Conservation (phyloP, 257 asterid species). For the Schizonepeta tenuifolia region DNA sequence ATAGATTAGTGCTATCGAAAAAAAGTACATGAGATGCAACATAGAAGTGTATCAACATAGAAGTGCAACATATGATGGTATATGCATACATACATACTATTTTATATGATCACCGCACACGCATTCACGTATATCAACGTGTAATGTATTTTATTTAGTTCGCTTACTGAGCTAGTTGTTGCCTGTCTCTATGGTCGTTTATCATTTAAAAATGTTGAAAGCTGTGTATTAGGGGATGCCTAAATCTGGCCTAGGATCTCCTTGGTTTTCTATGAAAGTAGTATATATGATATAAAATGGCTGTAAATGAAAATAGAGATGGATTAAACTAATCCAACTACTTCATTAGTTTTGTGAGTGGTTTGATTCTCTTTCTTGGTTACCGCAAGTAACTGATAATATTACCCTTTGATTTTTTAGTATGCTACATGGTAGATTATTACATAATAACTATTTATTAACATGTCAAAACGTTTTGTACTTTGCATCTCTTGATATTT, state of each 20-base stretch:
- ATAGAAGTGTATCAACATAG: background rate
- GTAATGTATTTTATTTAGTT: constrained; percentile 30
- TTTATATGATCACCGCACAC: no score
- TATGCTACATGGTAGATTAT: no score
- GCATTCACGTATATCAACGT: constrained; percentile 8
- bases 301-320: constrained; percentile 11
- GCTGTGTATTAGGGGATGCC: constrained; percentile 31
- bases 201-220: constrained; percentile 13
- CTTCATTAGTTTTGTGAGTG: no score
- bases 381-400: no score
- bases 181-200: constrained; percentile 8
- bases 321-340: constrained; percentile 29
- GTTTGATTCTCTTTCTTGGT: no score
- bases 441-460: no score
- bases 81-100: constrained; percentile 18
- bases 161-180: constrained; percentile 38
- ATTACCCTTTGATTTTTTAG: no score
- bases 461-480: no score
- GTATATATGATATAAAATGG: constrained; percentile 19
- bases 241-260: constrained; percentile 32
- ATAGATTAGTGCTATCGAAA: constrained; percentile 9
- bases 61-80: constrained; percentile 4
- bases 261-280: constrained; percentile 29
- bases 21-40: constrained; percentile 6
- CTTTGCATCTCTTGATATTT: no score